Evolutionary conservation across 257 asterid genomes (phyloP).

Genomic region (Forsythia suspensa): DNA sequence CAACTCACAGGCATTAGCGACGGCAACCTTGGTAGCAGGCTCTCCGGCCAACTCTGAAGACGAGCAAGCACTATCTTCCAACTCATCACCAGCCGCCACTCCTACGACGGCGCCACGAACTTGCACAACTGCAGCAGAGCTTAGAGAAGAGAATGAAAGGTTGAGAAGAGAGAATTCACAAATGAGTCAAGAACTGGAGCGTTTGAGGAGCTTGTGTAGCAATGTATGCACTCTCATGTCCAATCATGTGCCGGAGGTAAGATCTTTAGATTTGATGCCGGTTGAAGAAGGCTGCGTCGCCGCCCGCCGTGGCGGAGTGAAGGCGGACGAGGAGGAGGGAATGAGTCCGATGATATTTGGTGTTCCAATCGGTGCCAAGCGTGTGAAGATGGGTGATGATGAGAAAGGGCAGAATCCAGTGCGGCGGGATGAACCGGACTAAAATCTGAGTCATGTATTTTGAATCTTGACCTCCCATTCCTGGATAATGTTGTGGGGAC

Average conservation of each 20-base stretch:
- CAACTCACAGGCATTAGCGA: slow-evolving; percentile 19
- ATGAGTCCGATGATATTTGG: slow-evolving; percentile 63
- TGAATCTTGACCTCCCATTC: neutral
- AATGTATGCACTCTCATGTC: slow-evolving; percentile 63
- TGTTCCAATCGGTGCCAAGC: slow-evolving; percentile 56
- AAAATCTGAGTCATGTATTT: slow-evolving; percentile 51
- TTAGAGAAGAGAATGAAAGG: slow-evolving; percentile 66
- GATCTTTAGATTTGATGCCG: slow-evolving; percentile 29
- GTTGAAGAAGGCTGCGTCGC: slow-evolving; percentile 22
- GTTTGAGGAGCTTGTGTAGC: slow-evolving; percentile 51
- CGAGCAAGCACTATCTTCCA: slow-evolving; percentile 76
- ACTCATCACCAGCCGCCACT: slow-evolving; percentile 60
- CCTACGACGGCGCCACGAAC: slow-evolving; percentile 28
- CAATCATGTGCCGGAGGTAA: slow-evolving; percentile 41
- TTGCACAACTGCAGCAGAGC: slow-evolving; percentile 44
- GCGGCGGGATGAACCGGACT: slow-evolving; percentile 24
- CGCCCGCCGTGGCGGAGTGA: neutral
- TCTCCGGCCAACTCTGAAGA: slow-evolving; percentile 75
- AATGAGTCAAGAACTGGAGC: slow-evolving; percentile 48
- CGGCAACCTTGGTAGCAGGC: slow-evolving; percentile 23
- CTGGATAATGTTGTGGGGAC: neutral
- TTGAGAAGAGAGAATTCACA: slow-evolving; percentile 67
- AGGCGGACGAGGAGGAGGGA: slow-evolving; percentile 19
- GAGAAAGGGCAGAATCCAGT: slow-evolving; percentile 16
- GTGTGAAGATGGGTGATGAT: slow-evolving; percentile 34